phyloP scores from a whole-genome alignment of 345 rosid genomes.

The Sisymbrium altissimum region DNA sequence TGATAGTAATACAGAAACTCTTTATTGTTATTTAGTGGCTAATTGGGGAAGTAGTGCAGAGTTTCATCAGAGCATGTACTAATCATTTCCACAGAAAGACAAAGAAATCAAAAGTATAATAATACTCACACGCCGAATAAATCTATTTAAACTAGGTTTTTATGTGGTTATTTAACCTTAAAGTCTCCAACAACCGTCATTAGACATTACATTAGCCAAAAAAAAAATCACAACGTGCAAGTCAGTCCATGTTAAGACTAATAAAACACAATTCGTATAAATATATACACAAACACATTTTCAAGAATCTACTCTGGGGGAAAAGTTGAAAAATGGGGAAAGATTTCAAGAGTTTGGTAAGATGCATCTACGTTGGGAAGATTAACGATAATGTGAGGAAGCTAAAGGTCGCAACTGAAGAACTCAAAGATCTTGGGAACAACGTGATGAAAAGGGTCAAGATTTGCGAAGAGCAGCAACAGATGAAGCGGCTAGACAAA shows the following conservation, averaged over 20 bases:
- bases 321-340: conserved; percentile 22
- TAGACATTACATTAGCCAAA: neutral
- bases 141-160: neutral
- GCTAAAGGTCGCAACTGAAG: conserved; percentile 30
- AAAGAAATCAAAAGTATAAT: neutral
- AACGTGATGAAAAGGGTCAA: conserved; percentile 28
- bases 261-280: neutral
- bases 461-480: conserved; percentile 31
- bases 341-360: conserved; percentile 31
- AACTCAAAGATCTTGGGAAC: conserved; percentile 29
- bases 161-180: neutral
- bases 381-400: conserved; percentile 19
- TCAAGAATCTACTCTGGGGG: neutral
- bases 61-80: conserved; percentile 34
- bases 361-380: conserved; percentile 34
- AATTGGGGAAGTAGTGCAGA: conserved; percentile 21
- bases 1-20: neutral
- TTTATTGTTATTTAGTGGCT: neutral
- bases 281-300: neutral
- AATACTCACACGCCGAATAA: neutral
- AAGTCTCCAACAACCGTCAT: conserved; percentile 19
- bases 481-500: conserved; percentile 28
- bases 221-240: conserved; percentile 21
- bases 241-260: conserved; percentile 15
- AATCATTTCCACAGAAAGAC: conserved; percentile 1